A percentile compares a stretch with the other conserved stretches of the same genome.
phyloP scores from a whole-genome alignment of 495 filamentous ascomycete genomes.

The Xylaria telfairii region DNA sequence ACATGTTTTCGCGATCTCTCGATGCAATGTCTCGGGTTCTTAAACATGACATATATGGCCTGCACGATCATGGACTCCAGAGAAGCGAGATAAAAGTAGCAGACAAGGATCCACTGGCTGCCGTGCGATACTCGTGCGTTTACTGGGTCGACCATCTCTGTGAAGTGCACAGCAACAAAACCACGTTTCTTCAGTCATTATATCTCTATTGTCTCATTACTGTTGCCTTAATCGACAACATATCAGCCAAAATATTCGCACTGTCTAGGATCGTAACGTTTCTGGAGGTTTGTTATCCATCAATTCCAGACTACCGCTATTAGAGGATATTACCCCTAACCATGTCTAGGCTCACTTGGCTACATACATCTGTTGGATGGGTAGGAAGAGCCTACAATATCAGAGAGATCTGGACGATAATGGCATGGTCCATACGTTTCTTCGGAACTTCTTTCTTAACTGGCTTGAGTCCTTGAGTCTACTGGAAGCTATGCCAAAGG shows the following conservation, averaged over 20 bases:
- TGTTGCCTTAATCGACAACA: too few species aligned
- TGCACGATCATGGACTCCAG: conserved; percentile 24
- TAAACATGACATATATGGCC: conserved; percentile 28
- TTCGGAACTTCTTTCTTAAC: conserved; percentile 31
- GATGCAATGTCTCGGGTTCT: conserved; percentile 27
- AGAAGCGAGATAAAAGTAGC: conserved; percentile 27
- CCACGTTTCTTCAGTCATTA: too few species aligned
- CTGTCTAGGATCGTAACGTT: too few species aligned
- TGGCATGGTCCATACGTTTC: conserved; percentile 22
- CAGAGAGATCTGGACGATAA: neutral
- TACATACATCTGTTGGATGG: too few species aligned
- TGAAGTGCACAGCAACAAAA: neutral
- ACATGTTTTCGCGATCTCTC: conserved; percentile 42
- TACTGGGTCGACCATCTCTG: conserved; percentile 46
- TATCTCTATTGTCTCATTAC: too few species aligned
- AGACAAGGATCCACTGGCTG: conserved; percentile 38
- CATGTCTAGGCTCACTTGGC: too few species aligned
- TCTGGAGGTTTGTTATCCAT: too few species aligned
- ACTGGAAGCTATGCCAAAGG: neutral
- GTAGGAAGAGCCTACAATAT: neutral
- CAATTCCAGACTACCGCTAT: too few species aligned
- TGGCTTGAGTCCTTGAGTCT: conserved; percentile 37
- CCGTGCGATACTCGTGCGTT: conserved; percentile 44
- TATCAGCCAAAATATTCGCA: too few species aligned
- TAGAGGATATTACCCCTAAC: too few species aligned